phyloP scores from a whole-genome alignment of 495 filamentous ascomycete genomes.

The Hyaloscypha hepaticicola region DNA sequence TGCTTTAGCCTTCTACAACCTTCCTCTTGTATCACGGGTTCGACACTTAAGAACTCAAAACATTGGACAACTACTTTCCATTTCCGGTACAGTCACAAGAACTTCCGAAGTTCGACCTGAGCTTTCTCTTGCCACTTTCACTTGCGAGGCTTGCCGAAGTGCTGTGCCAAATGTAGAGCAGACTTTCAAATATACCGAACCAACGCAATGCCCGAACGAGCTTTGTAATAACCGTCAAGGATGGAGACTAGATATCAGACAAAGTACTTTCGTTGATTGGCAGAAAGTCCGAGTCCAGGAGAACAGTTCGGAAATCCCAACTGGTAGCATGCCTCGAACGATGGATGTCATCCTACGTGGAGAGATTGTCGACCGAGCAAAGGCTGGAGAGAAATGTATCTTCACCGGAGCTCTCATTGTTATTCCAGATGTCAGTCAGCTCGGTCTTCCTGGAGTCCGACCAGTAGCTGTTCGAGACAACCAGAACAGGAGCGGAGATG shows the following conservation, averaged over 20 bases:
- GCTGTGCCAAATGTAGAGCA: slow-evolving; percentile 91
- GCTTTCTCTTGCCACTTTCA: slow-evolving; percentile 86
- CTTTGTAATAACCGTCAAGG: slow-evolving; percentile 85
- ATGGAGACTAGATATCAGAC: slow-evolving; percentile 93
- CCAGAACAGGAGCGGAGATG: slow-evolving; percentile 70
- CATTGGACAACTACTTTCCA: slow-evolving; percentile 88
- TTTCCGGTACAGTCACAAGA: slow-evolving; percentile 93
- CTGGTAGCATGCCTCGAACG: slow-evolving; percentile 96
- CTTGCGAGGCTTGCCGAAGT: slow-evolving; percentile 80
- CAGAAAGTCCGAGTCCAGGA: slow-evolving; percentile 97
- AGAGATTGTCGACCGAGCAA: slow-evolving; percentile 95
- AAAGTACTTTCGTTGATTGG: slow-evolving; percentile 98
- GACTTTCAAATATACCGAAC: slow-evolving; percentile 96
- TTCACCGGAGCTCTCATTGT: slow-evolving; percentile 97
- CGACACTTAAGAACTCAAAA: slow-evolving; percentile 86
- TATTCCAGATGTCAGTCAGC: slow-evolving; percentile 93
- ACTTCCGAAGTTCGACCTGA: slow-evolving; percentile 97
- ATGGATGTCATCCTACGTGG: slow-evolving; percentile 98
- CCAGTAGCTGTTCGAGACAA: slow-evolving; percentile 86
- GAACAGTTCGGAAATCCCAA: slow-evolving; percentile 96
- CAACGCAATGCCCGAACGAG: slow-evolving; percentile 90
- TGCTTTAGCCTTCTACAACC: slow-evolving; percentile 91
- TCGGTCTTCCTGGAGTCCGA: slow-evolving; percentile 83
- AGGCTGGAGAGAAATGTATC: slow-evolving; percentile 96
- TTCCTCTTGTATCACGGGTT: slow-evolving; percentile 89